Evolutionary conservation across 768 basidiomycete species (phyloP).

Genomic region (Dacryopinax primogenitus): DNA sequence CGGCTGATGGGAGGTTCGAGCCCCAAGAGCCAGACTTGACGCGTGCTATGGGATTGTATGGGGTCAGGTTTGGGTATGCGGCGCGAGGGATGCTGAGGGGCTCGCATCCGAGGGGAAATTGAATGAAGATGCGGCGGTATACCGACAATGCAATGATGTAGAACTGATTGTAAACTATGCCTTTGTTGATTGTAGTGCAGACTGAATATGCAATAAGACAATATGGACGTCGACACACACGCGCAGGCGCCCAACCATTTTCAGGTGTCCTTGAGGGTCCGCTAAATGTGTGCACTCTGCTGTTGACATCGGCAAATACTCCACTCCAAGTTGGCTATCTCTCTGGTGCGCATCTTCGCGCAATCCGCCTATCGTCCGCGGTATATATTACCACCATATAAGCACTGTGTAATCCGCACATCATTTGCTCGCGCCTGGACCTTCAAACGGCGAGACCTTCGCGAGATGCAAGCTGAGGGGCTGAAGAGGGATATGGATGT

Average conservation of each 20-base stretch:
- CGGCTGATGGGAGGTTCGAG: conserved; percentile 1
- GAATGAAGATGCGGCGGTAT: background rate
- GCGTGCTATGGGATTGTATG: background rate
- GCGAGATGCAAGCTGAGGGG: background rate
- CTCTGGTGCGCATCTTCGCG: too few relatives aligned
- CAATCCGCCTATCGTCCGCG: too few relatives aligned
- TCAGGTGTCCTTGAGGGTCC: too few relatives aligned
- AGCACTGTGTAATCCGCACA: too few relatives aligned
- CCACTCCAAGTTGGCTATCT: too few relatives aligned
- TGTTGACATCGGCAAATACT: too few relatives aligned
- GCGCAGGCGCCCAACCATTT: too few relatives aligned
- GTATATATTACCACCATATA: too few relatives aligned
- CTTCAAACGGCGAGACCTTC: background rate
- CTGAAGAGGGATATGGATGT: background rate
- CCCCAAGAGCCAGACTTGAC: conserved; percentile 2
- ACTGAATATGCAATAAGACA: too few relatives aligned
- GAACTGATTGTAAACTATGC: background rate
- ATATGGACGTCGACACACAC: too few relatives aligned
- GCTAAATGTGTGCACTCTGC: too few relatives aligned
- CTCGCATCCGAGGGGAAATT: background rate
- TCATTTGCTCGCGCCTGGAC: too few relatives aligned
- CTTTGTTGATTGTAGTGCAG: background rate
- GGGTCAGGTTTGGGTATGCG: background rate
- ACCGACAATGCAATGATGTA: background rate
- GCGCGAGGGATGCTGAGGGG: background rate